These are phyloP conservation scores for Pelargonium nanum DNA, from an alignment of 345 rosid genomes.

Conservation along the genomic window DNA sequence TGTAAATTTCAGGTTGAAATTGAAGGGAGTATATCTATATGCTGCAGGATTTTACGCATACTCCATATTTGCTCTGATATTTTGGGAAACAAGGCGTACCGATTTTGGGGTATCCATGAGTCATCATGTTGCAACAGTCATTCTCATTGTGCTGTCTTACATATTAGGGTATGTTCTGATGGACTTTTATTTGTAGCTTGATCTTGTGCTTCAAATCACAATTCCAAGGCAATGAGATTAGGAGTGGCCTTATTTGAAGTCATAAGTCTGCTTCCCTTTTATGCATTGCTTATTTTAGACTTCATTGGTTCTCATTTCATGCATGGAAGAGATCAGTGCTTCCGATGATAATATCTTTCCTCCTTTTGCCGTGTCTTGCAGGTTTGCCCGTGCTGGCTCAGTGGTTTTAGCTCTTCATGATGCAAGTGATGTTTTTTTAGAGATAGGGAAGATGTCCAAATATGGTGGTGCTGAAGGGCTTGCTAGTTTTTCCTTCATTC, in stretches of 20 bases:
- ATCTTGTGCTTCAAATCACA: neutral
- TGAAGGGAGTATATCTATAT: constrained; percentile 78
- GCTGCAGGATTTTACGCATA: constrained; percentile 89
- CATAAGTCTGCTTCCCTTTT: too few species aligned
- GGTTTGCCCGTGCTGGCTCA: constrained; percentile 87
- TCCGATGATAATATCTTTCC: neutral
- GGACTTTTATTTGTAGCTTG: neutral
- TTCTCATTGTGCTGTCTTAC: constrained; percentile 77
- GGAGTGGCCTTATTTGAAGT: too few species aligned
- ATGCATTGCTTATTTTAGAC: too few species aligned
- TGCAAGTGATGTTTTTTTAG: constrained; percentile 87
- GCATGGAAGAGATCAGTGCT: neutral
- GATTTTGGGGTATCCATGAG: constrained; percentile 96
- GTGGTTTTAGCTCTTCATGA: constrained; percentile 93
- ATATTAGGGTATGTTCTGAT: constrained; percentile 41
- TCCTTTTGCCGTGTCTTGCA: constrained; percentile 21
- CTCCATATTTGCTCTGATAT: constrained; percentile 82
- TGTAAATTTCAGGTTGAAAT: constrained; percentile 54
- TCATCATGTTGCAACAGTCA: constrained; percentile 78
- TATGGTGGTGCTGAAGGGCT: constrained; percentile 74
- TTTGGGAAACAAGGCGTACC: constrained; percentile 98
- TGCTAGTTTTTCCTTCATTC: constrained; percentile 63
- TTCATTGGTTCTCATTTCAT: neutral
- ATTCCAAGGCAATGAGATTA: too few species aligned
- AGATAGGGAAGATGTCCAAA: constrained; percentile 90